phyloP scores from a whole-genome alignment of 805 yeast genomes.

The Myxozyma kluyveri region DNA sequence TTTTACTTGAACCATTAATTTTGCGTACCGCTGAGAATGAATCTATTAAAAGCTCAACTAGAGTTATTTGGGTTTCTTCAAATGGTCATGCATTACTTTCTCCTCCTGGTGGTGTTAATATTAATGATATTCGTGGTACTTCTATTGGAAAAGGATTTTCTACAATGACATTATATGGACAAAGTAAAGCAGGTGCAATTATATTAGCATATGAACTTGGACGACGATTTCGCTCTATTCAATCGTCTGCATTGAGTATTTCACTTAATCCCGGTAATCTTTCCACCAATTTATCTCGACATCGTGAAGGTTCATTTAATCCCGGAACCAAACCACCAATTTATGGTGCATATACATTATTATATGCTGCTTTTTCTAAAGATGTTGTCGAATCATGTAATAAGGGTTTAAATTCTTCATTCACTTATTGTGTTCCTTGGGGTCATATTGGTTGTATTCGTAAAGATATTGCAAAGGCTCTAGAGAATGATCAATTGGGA shows the following conservation, averaged over 20 bases:
- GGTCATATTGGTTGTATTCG: constrained; percentile 6
- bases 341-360: constrained; percentile 37
- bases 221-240: constrained; percentile 5
- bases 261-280: constrained; percentile 23
- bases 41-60: constrained; percentile 27
- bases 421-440: constrained; percentile 29
- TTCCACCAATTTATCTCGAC: constrained; percentile 11
- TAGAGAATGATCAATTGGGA: constrained; percentile 3
- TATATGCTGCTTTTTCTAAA: constrained; percentile 45
- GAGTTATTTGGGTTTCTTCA: constrained; percentile 49
- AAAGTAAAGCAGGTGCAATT: constrained; percentile 45
- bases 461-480: constrained; percentile 3
- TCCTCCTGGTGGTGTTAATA: constrained; percentile 40
- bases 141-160: constrained; percentile 26
- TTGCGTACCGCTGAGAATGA: constrained; percentile 38
- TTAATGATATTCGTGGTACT: constrained; percentile 36
- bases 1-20: constrained; percentile 42
- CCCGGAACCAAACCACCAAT: constrained; percentile 4
- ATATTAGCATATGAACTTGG: constrained; percentile 16
- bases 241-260: constrained; percentile 15
- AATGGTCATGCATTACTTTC: constrained; percentile 35
- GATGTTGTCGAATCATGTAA: constrained; percentile 36
- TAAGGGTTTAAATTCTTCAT: no score
- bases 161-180: constrained; percentile 39
- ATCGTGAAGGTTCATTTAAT: not conserved